Evolutionary conservation across 805 yeast genomes (phyloP).

Genomic region (Saccharomycopsis sp.): DNA sequence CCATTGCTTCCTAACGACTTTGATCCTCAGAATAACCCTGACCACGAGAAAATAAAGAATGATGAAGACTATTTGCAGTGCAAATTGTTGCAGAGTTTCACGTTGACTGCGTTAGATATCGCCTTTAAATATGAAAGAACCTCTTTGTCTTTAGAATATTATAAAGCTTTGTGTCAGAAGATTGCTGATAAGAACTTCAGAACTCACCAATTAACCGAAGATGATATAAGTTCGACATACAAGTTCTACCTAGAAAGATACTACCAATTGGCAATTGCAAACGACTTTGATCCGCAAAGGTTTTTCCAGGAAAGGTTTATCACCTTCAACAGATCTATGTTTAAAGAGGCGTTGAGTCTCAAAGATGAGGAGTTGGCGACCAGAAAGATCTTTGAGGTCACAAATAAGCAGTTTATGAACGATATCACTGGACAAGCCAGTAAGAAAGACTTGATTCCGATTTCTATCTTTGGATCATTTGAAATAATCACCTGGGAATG

Average conservation of each 20-base stretch:
- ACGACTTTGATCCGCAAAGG: slow-evolving; percentile 54
- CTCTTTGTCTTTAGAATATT: slow-evolving; percentile 29
- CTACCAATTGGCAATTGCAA: slow-evolving; percentile 50
- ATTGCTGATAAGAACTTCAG: not conserved
- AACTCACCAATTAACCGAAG: not conserved
- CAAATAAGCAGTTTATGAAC: slow-evolving; percentile 29
- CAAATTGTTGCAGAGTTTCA: slow-evolving; percentile 53
- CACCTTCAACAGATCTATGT: slow-evolving; percentile 36
- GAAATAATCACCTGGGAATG: not conserved
- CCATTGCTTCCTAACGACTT: slow-evolving; percentile 36
- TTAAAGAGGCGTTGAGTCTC: slow-evolving; percentile 30
- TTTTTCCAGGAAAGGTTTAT: slow-evolving; percentile 32
- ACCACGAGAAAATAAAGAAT: slow-evolving; percentile 36
- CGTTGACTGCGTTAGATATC: slow-evolving; percentile 46
- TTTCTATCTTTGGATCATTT: slow-evolving; percentile 13
- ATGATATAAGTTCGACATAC: not conserved
- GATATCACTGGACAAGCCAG: not conserved
- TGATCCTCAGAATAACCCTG: slow-evolving; percentile 28
- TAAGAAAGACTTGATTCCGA: slow-evolving; percentile 3
- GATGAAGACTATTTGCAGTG: slow-evolving; percentile 62
- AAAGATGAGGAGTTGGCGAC: slow-evolving; percentile 28
- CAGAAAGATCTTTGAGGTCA: slow-evolving; percentile 32
- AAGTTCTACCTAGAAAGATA: slow-evolving; percentile 29
- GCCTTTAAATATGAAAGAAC: slow-evolving; percentile 28
- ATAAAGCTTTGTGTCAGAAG: slow-evolving; percentile 16